These are phyloP conservation scores for Avena sativa DNA, from an alignment of 176 grass and related monocot species.

Conservation along the genomic window DNA sequence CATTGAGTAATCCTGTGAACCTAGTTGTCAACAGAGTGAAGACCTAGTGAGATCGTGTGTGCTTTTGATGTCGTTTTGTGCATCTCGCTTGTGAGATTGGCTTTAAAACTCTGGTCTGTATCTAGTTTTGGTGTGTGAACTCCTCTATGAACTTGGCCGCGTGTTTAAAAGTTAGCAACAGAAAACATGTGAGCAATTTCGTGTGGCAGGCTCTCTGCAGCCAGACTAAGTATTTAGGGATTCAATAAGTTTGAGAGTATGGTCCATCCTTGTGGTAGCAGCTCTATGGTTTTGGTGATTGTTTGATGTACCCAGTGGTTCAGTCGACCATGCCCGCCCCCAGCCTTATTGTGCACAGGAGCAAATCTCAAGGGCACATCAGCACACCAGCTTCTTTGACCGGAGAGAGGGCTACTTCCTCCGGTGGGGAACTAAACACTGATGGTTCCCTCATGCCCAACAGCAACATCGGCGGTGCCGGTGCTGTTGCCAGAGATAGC, in stretches of 20 bases:
- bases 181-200: background rate
- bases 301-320: background rate
- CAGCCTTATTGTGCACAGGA: too few species aligned
- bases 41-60: background rate
- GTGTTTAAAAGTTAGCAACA: background rate
- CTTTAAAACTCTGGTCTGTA: background rate
- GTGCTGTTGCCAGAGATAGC: too few species aligned
- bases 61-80: background rate
- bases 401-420: too few species aligned
- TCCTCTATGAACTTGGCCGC: background rate
- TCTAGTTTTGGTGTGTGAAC: background rate
- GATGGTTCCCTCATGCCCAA: too few species aligned
- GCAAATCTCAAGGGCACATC: too few species aligned
- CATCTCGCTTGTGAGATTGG: background rate
- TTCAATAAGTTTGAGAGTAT: background rate
- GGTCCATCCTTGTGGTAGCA: background rate
- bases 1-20: background rate
- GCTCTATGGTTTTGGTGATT: background rate
- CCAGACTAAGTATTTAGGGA: background rate
- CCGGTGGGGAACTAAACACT: too few species aligned
- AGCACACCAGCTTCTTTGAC: too few species aligned
- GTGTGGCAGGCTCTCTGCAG: background rate
- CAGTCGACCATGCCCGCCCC: background rate
- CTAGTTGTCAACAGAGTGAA: background rate
- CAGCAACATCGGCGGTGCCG: too few species aligned